Conservation (phyloP, 768 basidiomycete species). For the Cystofilobasidium macerans region DNA sequence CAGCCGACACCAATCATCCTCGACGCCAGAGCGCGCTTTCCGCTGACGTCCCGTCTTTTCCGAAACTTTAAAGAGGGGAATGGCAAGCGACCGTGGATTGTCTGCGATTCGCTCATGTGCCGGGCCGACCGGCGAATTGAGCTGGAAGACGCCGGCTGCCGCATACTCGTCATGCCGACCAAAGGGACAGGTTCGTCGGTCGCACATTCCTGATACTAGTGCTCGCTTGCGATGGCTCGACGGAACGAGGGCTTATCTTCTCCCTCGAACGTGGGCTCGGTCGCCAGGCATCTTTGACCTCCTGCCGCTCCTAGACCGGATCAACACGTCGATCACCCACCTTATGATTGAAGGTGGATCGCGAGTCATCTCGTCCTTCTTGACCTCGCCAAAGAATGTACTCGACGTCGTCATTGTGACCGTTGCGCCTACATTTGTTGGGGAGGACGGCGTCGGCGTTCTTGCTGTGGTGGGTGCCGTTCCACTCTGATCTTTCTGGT, state of each 20-base stretch:
- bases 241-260: background rate
- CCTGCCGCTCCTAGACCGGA: constrained; percentile 17
- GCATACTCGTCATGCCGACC: constrained; percentile 47
- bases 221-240: background rate
- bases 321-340: constrained; percentile 43
- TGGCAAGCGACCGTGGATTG: constrained; percentile 63
- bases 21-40: constrained; percentile 61
- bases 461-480: background rate
- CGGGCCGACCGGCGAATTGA: constrained; percentile 37
- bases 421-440: constrained; percentile 73
- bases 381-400: constrained; percentile 38
- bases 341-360: constrained; percentile 98
- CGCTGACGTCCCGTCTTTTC: constrained; percentile 57
- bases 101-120: constrained; percentile 43
- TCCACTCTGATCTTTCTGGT: background rate
- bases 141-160: constrained; percentile 58
- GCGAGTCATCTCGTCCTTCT: constrained; percentile 62
- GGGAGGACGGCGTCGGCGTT: constrained; percentile 39
- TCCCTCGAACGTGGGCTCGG: too few species aligned
- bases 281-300: constrained; percentile 20
- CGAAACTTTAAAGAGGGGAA: constrained; percentile 49
- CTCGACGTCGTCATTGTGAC: constrained; percentile 75
- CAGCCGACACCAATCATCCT: constrained; percentile 76
- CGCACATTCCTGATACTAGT: background rate
- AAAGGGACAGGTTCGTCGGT: constrained; percentile 39